A percentile compares a stretch with the other conserved stretches of the same genome.
Evolutionary conservation across 139 green algal species (phyloP).

Genomic region (Medakamo hakoo): DNA sequence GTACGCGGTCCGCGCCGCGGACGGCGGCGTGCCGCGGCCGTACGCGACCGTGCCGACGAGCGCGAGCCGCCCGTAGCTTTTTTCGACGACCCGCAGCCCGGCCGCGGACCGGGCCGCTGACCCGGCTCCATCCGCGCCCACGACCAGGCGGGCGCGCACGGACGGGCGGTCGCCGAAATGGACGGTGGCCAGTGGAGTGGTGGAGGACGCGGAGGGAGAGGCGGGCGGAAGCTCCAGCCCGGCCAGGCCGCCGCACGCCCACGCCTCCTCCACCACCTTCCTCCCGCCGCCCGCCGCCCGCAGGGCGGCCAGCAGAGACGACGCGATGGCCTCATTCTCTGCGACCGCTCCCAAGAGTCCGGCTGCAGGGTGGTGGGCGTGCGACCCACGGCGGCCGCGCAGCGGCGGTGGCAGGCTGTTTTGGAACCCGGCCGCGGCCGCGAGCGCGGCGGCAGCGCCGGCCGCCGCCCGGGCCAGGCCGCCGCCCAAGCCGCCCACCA

Average conservation of each 20-base stretch:
- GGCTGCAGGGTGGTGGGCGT: too few relatives aligned
- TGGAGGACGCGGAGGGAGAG: background rate
- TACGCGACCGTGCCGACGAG: background rate
- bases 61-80: background rate
- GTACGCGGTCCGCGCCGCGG: slow-evolving; percentile 37
- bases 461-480: too few relatives aligned
- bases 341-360: background rate
- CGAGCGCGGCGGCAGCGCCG: too few relatives aligned
- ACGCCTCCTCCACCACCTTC: too few relatives aligned
- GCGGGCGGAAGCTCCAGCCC: background rate
- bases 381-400: too few relatives aligned
- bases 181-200: slow-evolving; percentile 1
- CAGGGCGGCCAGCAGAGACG: background rate
- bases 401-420: too few relatives aligned
- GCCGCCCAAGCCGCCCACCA: too few relatives aligned
- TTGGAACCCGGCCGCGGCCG: too few relatives aligned
- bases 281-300: too few relatives aligned
- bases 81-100: slow-evolving; percentile 24
- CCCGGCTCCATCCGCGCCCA: slow-evolving; percentile 52
- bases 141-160: slow-evolving; percentile 29
- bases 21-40: background rate
- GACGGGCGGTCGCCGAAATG: slow-evolving; percentile 5
- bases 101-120: slow-evolving; percentile 29
- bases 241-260: background rate
- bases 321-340: background rate